phyloP scores from a whole-genome alignment of 345 rosid genomes.

The Moricandia moricandioides region DNA sequence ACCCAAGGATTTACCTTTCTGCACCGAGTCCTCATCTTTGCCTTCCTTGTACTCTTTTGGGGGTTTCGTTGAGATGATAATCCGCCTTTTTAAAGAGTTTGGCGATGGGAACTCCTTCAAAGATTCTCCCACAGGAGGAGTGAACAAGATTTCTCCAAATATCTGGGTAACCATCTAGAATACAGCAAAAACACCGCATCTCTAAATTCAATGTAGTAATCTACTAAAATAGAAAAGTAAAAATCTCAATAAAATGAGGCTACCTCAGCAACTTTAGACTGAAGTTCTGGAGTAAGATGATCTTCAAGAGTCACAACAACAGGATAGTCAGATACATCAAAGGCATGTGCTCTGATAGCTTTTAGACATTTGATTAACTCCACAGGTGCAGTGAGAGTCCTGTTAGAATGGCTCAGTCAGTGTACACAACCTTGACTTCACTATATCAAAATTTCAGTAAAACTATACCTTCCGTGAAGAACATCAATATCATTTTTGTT shows the following conservation, averaged over 20 bases:
- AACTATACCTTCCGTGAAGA: conserved; percentile 75
- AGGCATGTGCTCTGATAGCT: conserved; percentile 76
- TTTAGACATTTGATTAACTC: conserved; percentile 61
- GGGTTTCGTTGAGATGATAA: conserved; percentile 83
- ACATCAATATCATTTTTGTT: conserved; percentile 60
- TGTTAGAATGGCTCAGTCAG: conserved; percentile 26
- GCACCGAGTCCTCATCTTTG: conserved; percentile 26
- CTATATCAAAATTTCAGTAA: background rate
- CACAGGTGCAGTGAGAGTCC: conserved; percentile 83
- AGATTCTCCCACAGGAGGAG: conserved; percentile 59
- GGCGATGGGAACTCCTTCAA: conserved; percentile 78
- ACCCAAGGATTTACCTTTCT: conserved; percentile 44
- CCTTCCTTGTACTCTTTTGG: conserved; percentile 66
- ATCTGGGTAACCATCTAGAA: conserved; percentile 70
- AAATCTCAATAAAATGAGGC: background rate
- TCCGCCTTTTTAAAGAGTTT: conserved; percentile 50
- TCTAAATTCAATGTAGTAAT: background rate
- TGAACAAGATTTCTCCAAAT: conserved; percentile 71
- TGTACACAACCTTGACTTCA: background rate
- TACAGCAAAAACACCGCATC: conserved; percentile 4
- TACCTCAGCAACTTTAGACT: conserved; percentile 79
- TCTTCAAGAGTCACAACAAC: conserved; percentile 85
- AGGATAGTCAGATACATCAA: conserved; percentile 69
- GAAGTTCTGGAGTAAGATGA: conserved; percentile 83
- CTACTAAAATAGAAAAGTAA: background rate